A percentile compares a stretch with the other conserved stretches of the same genome.
phyloP scores from a whole-genome alignment of 805 yeast genomes.

The Torulaspora franciscae region DNA sequence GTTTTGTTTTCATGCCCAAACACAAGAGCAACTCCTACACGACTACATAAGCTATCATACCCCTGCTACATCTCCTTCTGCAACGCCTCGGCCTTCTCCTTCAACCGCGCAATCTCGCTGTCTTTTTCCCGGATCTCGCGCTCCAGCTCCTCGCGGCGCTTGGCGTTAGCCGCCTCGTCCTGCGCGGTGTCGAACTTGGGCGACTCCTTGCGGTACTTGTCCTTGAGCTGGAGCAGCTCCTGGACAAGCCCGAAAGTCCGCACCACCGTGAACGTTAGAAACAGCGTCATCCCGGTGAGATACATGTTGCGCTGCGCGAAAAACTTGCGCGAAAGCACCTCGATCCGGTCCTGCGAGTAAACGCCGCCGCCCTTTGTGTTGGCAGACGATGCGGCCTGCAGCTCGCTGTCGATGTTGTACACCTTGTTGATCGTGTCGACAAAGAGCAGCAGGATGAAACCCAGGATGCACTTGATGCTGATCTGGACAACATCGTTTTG shows the following conservation, averaged over 20 bases:
- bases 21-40: constrained; percentile 84
- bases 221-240: constrained; percentile 63
- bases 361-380: constrained; percentile 31
- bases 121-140: constrained; percentile 54
- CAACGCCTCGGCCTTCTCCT: constrained; percentile 67
- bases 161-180: constrained; percentile 12
- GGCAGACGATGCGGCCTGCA: constrained; percentile 35
- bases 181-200: constrained; percentile 13
- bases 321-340: constrained; percentile 84
- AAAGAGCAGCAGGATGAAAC: constrained; percentile 78
- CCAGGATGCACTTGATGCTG: constrained; percentile 73
- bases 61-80: constrained; percentile 52
- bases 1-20: constrained; percentile 81
- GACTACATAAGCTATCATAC: constrained; percentile 1
- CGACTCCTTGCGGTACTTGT: constrained; percentile 39
- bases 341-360: constrained; percentile 58
- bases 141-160: constrained; percentile 39
- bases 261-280: constrained; percentile 76
- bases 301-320: constrained; percentile 96
- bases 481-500: constrained; percentile 66
- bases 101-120: constrained; percentile 58
- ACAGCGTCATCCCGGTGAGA: constrained; percentile 90
- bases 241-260: constrained; percentile 79
- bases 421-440: constrained; percentile 86
- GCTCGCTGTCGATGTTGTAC: constrained; percentile 59